Percentiles rank a stretch among this genome's conserved stretches.
phyloP scores from a whole-genome alignment of 1,284 basidiomycete species.

The Sanghuangporus sanghuang region DNA sequence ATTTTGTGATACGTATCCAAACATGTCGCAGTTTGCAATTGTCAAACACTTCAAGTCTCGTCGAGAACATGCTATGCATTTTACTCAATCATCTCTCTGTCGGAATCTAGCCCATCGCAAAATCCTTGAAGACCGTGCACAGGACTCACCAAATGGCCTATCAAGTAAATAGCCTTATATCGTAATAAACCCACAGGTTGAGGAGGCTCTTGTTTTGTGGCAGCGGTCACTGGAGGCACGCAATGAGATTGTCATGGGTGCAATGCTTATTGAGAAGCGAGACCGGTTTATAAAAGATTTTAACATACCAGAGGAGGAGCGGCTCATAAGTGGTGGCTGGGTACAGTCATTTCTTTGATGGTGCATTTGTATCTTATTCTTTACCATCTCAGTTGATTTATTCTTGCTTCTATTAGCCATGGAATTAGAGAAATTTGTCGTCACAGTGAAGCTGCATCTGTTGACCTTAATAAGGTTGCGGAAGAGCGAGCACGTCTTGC shows the following conservation, averaged over 20 bases:
- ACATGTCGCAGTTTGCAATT: neutral
- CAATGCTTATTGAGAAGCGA: constrained; percentile 29
- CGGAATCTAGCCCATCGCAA: neutral
- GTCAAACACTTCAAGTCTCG: neutral
- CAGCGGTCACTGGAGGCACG: constrained; percentile 26
- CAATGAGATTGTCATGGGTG: constrained; percentile 23
- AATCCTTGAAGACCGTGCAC: neutral
- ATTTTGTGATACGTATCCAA: neutral
- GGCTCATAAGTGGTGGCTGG: constrained; percentile 27
- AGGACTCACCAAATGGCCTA: constrained; percentile 6
- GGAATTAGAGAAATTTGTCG: constrained; percentile 24
- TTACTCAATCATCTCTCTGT: neutral
- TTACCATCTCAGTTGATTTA: neutral
- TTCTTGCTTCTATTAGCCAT: constrained; percentile 11
- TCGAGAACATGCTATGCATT: neutral
- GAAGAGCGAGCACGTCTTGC: constrained; percentile 20
- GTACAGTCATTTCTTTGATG: constrained; percentile 24
- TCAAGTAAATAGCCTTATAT: constrained; percentile 22
- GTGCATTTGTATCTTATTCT: constrained; percentile 11
- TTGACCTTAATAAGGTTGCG: constrained; percentile 25
- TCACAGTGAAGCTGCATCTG: constrained; percentile 37
- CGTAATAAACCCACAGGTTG: constrained; percentile 28
- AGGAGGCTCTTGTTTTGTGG: constrained; percentile 29
- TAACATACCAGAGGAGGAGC: constrained; percentile 26
- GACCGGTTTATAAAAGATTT: constrained; percentile 26